Base-by-base conservation (phyloP, 768 basidiomycete genomes). In the Heimioporus sp. region DNA sequence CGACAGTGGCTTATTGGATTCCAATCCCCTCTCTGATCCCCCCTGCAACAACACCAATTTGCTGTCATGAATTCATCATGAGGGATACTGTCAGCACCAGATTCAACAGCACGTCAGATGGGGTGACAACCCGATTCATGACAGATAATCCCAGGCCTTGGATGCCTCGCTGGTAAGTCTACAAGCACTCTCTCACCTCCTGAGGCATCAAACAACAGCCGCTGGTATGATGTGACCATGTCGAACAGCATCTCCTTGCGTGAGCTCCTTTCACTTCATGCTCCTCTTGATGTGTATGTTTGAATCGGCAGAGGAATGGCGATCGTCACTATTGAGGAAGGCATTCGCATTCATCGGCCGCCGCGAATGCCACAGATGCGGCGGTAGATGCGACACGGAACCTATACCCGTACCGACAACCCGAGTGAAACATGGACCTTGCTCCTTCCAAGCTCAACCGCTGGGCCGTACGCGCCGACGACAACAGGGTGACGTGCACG, bases 131-230 rank as follows among this genome's bases (percentile, higher is more conserved):
- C 21, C 71, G 79, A 36, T 81, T 78, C 68, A 59, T 65, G 10
- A 79, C 80, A 2, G 78, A 82, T 54, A 82, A 82, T 62, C 76
- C 81, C 1, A 80, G 79, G 9, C 70, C 73, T 11, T 78, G 76
- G 60, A 55, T 58, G 45, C 52, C 49, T n/a, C 54, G 58, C 42
- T 58, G 55, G 61, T 59, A 46, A 35, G 59, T 13, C 10, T 19
- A 16, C 40, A 4, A 12, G 11, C 35, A n/a, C n/a, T n/a, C 15
- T 10, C 19, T 5, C 30, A 28, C 17, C 19, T 62, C 7, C 55
- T 36, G 5, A 13, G 40, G 19, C 35, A 16, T 36, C 35, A 36
- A 2, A 16, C 35, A 36, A 12, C 35, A 11, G 3, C 12, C 9
- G 15, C 16, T 28, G 24, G 24, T 16, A 15, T 12, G 37, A 19